Percentiles rank a stretch among this genome's conserved stretches.
Evolutionary conservation across 805 yeast species (phyloP).

Genomic region (Priceomyces castillae): DNA sequence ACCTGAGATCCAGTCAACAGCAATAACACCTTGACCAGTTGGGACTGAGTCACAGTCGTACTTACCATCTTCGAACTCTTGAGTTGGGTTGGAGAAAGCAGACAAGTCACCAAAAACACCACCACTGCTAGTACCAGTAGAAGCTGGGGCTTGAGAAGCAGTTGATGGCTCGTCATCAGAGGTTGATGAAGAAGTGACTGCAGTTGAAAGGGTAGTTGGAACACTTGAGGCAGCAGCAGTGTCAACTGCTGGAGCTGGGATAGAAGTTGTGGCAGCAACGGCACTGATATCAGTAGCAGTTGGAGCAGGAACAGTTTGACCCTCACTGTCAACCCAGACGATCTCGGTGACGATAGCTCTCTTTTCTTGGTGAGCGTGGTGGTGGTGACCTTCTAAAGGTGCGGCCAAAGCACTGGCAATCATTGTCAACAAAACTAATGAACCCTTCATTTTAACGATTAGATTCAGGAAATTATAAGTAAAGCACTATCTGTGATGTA

Average conservation of each 20-base stretch:
- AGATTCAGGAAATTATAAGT: slow-evolving; percentile 2
- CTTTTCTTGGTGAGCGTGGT: slow-evolving; percentile 36
- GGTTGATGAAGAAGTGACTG: slow-evolving; percentile 9
- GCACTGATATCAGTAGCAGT: slow-evolving; percentile 12
- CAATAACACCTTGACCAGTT: slow-evolving; percentile 68
- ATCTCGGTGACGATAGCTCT: slow-evolving; percentile 40
- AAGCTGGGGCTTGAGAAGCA: slow-evolving; percentile 9
- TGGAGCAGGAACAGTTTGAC: slow-evolving; percentile 35
- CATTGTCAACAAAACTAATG: slow-evolving; percentile 23
- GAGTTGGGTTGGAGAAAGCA: slow-evolving; percentile 48
- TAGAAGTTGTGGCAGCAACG: slow-evolving; percentile 9
- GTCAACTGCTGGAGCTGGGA: slow-evolving; percentile 7
- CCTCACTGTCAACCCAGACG: slow-evolving; percentile 32
- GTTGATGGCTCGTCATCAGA: slow-evolving; percentile 11
- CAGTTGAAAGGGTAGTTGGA: slow-evolving; percentile 8
- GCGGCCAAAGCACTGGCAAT: slow-evolving; percentile 30
- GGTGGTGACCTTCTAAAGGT: slow-evolving; percentile 34
- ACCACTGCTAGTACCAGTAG: slow-evolving; percentile 22
- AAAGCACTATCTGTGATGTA: background rate
- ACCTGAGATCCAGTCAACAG: slow-evolving; percentile 53
- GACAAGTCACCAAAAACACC: slow-evolving; percentile 56
- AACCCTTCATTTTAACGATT: slow-evolving; percentile 24
- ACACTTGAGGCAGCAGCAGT: slow-evolving; percentile 7
- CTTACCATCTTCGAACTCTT: slow-evolving; percentile 65
- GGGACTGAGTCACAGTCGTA: slow-evolving; percentile 69